Evolutionary conservation across 139 green algal genomes (phyloP).

Genomic region (Desmodesmus armatus): DNA sequence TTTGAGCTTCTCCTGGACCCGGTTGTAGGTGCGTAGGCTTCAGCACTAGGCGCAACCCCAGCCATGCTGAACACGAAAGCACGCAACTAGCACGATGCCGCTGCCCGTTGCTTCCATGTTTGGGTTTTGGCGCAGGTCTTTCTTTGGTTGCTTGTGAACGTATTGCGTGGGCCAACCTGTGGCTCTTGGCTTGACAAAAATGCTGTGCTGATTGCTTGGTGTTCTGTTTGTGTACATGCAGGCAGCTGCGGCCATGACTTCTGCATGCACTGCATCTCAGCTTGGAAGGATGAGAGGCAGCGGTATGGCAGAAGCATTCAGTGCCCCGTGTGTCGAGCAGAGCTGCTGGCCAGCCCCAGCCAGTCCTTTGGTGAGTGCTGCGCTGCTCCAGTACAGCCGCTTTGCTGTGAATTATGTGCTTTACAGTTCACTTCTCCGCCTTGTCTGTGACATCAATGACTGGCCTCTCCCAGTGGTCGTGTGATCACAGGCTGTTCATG

Average conservation of each 20-base stretch:
- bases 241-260: slow-evolving; percentile 56
- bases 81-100: too few relatives aligned
- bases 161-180: background rate
- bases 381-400: background rate
- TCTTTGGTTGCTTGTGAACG: background rate
- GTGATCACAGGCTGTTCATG: background rate
- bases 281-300: slow-evolving; percentile 42
- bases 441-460: background rate
- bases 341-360: slow-evolving; percentile 38
- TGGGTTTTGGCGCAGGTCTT: too few relatives aligned
- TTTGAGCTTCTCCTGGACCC: slow-evolving; percentile 53
- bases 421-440: background rate
- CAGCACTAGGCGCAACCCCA: background rate
- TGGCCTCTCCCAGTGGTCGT: background rate
- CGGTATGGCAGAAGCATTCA: slow-evolving; percentile 35
- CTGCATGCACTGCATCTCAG: slow-evolving; percentile 53
- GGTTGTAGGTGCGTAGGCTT: slow-evolving; percentile 45
- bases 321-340: slow-evolving; percentile 48
- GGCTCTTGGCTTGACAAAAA: background rate
- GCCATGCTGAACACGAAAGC: background rate
- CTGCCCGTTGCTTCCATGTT: too few relatives aligned
- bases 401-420: background rate
- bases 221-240: background rate
- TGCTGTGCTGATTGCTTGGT: background rate
- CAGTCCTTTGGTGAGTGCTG: slow-evolving; percentile 49